Evolutionary conservation across 352 stramenopile genomes (phyloP).

Genomic region (Paralagenidium karlingii): DNA sequence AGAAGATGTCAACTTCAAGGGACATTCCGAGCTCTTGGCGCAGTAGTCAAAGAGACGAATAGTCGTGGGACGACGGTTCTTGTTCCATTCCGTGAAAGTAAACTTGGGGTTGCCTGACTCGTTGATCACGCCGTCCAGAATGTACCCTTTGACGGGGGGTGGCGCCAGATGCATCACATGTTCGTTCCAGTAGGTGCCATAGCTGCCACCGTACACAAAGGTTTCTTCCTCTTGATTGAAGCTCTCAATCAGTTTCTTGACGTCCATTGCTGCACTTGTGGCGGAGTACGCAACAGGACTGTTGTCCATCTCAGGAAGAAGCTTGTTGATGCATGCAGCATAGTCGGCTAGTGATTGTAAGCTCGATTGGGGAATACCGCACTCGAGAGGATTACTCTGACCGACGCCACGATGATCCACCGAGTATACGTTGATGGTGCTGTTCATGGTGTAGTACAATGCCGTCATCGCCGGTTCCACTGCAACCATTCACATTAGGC

Average conservation of each 20-base stretch:
- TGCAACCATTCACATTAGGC: slow-evolving; percentile 4
- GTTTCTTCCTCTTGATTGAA: slow-evolving; percentile 7
- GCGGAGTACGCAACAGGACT: slow-evolving; percentile 14
- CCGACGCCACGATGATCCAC: slow-evolving; percentile 27
- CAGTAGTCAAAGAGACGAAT: slow-evolving; percentile 15
- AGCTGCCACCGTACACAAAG: slow-evolving; percentile 42
- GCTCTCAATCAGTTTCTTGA: slow-evolving; percentile 2
- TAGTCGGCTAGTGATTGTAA: slow-evolving; percentile 8
- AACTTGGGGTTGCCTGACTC: slow-evolving; percentile 10
- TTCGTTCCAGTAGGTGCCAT: slow-evolving; percentile 39
- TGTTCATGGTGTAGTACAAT: slow-evolving; percentile 18
- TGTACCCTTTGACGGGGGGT: slow-evolving; percentile 21
- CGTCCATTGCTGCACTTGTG: slow-evolving; percentile 3
- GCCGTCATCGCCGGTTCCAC: slow-evolving; percentile 22
- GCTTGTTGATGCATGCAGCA: slow-evolving; percentile 11
- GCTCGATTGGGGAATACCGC: slow-evolving; percentile 5
- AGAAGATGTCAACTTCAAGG: slow-evolving; percentile 12
- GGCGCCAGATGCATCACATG: slow-evolving; percentile 34
- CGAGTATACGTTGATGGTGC: slow-evolving; percentile 31
- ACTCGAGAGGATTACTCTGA: slow-evolving; percentile 17
- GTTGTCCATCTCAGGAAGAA: slow-evolving; percentile 11
- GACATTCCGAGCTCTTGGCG: slow-evolving; percentile 8
- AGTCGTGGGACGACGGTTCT: slow-evolving; percentile 11
- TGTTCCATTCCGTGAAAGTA: slow-evolving; percentile 21
- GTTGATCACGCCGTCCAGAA: slow-evolving; percentile 28